These are phyloP conservation scores for Botrytis elliptica DNA, from an alignment of 2,329 filamentous ascomycete species.

Conservation along the genomic window DNA sequence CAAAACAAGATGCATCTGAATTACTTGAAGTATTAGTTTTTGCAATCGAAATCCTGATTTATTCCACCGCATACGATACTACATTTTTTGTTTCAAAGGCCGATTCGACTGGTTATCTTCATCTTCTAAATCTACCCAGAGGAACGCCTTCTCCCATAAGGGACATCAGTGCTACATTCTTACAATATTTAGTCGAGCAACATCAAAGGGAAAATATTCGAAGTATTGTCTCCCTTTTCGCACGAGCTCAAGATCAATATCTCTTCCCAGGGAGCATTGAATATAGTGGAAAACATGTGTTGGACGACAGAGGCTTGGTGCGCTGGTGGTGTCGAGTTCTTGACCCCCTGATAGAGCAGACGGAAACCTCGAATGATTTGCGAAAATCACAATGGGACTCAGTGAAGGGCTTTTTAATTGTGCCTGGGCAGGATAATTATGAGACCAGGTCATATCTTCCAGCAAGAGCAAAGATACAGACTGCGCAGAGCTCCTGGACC, in stretches of 20 bases:
- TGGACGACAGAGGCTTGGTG: constrained; percentile 86
- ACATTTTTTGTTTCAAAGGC: constrained; percentile 96
- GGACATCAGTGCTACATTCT: constrained; percentile 69
- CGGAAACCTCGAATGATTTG: neutral
- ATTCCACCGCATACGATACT: constrained; percentile 74
- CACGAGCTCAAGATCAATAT: constrained; percentile 88
- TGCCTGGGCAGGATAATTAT: constrained; percentile 81
- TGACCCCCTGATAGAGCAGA: constrained; percentile 61
- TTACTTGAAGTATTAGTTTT: constrained; percentile 62
- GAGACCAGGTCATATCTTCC: constrained; percentile 82
- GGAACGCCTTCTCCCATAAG: constrained; percentile 71
- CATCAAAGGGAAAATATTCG: constrained; percentile 63
- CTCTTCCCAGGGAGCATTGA: constrained; percentile 90
- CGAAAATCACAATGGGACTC: constrained; percentile 42
- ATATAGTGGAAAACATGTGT: constrained; percentile 80
- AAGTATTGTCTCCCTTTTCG: constrained; percentile 84
- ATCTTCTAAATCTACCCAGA: constrained; percentile 61
- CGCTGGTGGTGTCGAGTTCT: constrained; percentile 94
- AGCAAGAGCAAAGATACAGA: constrained; percentile 37
- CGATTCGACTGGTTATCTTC: constrained; percentile 88
- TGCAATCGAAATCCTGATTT: constrained; percentile 84
- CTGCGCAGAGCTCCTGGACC: constrained; percentile 50
- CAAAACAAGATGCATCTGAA: constrained; percentile 30
- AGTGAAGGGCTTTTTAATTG: constrained; percentile 76
- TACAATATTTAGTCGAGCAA: constrained; percentile 70